These are phyloP conservation scores for Suhomyces kilbournensis DNA, from an alignment of 805 yeast species.

Conservation along the genomic window DNA sequence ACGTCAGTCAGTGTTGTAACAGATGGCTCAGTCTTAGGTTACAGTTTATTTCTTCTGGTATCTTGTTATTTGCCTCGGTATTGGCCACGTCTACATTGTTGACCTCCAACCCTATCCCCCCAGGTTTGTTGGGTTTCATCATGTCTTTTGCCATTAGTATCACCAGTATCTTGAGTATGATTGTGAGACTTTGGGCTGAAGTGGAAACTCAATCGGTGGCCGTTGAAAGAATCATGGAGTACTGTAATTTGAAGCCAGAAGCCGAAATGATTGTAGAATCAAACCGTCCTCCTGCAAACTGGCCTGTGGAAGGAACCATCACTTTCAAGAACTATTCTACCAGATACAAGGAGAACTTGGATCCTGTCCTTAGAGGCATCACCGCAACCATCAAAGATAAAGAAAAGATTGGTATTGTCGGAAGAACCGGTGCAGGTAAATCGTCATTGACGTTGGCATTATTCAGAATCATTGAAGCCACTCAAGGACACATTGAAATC, in stretches of 20 bases:
- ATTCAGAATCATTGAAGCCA: constrained; percentile 80
- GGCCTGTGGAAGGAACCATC: constrained; percentile 76
- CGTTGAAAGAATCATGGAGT: constrained; percentile 66
- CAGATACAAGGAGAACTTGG: constrained; percentile 78
- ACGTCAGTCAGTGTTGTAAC: constrained; percentile 43
- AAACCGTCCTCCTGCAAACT: constrained; percentile 41
- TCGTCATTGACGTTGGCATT: constrained; percentile 80
- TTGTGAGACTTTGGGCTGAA: constrained; percentile 61
- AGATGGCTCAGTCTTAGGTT: constrained; percentile 66
- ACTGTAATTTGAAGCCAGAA: constrained; percentile 46
- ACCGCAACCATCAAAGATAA: constrained; percentile 59
- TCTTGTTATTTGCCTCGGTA: constrained; percentile 50
- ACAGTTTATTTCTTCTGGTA: constrained; percentile 57
- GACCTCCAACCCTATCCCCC: constrained; percentile 42
- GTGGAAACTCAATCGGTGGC: constrained; percentile 63
- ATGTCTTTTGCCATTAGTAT: constrained; percentile 63
- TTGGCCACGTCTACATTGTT: constrained; percentile 41
- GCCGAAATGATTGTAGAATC: constrained; percentile 40
- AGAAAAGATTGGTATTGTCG: constrained; percentile 93
- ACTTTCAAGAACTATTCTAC: constrained; percentile 74
- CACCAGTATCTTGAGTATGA: constrained; percentile 50
- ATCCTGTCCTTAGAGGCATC: constrained; percentile 70
- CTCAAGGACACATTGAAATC: constrained; percentile 64
- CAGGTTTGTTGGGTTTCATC: constrained; percentile 63
- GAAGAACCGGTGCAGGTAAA: constrained; percentile 76